These are phyloP conservation scores for Aspergillus eucalypticola DNA, from an alignment of 2,329 filamentous ascomycete species.

Conservation along the genomic window DNA sequence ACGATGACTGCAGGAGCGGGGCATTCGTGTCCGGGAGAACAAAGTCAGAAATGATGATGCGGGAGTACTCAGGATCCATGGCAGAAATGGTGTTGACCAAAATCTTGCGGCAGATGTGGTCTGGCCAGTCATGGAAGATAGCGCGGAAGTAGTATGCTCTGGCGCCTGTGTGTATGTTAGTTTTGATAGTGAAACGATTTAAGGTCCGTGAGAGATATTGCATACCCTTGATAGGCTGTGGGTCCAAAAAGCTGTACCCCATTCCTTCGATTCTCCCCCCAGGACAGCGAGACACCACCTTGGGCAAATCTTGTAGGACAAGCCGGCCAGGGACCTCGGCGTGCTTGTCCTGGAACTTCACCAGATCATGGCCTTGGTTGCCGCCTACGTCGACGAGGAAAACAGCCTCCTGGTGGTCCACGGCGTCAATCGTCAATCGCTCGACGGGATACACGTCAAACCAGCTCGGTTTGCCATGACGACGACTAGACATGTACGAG, in stretches of 20 bases:
- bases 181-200: not conserved
- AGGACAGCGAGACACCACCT: slow-evolving; percentile 18
- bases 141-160: slow-evolving; percentile 39
- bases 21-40: slow-evolving; percentile 35
- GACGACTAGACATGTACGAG: slow-evolving; percentile 37
- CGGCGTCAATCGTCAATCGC: slow-evolving; percentile 24
- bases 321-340: slow-evolving; percentile 36
- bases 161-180: slow-evolving; percentile 26
- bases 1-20: slow-evolving; percentile 29
- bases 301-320: slow-evolving; percentile 45
- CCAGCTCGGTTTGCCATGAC: slow-evolving; percentile 33
- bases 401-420: slow-evolving; percentile 28
- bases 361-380: slow-evolving; percentile 42
- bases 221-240: slow-evolving; percentile 34
- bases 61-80: slow-evolving; percentile 34
- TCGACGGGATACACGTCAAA: slow-evolving; percentile 35
- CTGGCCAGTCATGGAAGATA: slow-evolving; percentile 43
- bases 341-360: slow-evolving; percentile 32
- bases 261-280: slow-evolving; percentile 29
- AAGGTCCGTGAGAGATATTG: not conserved
- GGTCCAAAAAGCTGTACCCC: slow-evolving; percentile 37
- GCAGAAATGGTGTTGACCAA: slow-evolving; percentile 33
- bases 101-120: slow-evolving; percentile 35
- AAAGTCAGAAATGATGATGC: slow-evolving; percentile 39
- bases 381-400: slow-evolving; percentile 48